Evolutionary conservation across 164 flowering plant genomes (phyloP), one percentile per base, ranked within the genome.

Genomic region (Chloranthus sessilifolius): DNA sequence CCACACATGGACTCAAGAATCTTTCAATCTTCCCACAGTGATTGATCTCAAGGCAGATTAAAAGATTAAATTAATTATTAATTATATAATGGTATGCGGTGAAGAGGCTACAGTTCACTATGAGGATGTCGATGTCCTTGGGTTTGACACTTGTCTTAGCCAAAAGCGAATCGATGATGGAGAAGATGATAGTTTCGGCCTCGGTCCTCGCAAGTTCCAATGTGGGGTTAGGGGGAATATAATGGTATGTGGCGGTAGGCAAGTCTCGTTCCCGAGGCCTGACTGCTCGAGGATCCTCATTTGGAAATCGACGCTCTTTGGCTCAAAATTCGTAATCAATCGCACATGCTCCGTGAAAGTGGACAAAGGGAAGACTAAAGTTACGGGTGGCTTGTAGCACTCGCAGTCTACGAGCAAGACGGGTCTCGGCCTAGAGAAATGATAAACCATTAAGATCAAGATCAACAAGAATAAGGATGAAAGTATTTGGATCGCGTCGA

Each of bases 61-160:
- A n/a, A n/a, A n/a, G n/a, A n/a, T n/a, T n/a, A n/a, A n/a, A n/a
- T n/a, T n/a, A n/a, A n/a, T n/a, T n/a, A n/a, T n/a, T n/a, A n/a
- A n/a, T n/a, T n/a, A n/a, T n/a, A n/a, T n/a, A n/a, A n/a, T n/a
- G n/a, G n/a, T n/a, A n/a, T n/a, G n/a, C n/a, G n/a, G n/a, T n/a
- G 51, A 71, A 74, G n/a, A 74, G 41, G 57, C 79, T 68, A 49
- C 79, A 71, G 23, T 74, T 74, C 1, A 74, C 62, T 12, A 71
- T 51, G 15, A 74, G 49, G 2, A 74, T 71, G 29, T 74, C 79
- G 33, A 74, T 65, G 40, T 74, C 71, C 46, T 58, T 65, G 11
- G 79, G 67, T 54, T 60, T 57, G 19, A 71, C 11, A 0, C 68
- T 64, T 0, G 79, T 74, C 30, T 41, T 58, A 9, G 26, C 7